These are phyloP conservation scores for Myriosclerotinia duriaeana DNA, from an alignment of 2,329 filamentous ascomycete species.

Conservation along the genomic window DNA sequence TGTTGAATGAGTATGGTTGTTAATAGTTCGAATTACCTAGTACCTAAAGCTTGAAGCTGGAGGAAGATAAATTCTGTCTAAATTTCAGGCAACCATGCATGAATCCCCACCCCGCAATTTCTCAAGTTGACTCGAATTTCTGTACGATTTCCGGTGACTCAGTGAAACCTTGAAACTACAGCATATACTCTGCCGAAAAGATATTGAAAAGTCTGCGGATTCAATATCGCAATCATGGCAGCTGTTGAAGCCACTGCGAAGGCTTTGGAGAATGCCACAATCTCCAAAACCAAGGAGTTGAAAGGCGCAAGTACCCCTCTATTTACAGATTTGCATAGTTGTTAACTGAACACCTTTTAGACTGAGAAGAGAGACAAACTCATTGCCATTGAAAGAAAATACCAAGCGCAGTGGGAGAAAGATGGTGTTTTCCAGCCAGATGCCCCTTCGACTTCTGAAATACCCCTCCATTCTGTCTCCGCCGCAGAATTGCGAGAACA, in stretches of 20 bases:
- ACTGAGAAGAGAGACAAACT: conserved; percentile 86
- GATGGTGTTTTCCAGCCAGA: conserved; percentile 79
- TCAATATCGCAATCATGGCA: conserved; percentile 46
- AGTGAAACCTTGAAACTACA: conserved; percentile 21
- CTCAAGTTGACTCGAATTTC: conserved; percentile 21
- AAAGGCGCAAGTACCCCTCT: conserved; percentile 51
- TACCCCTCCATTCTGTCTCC: conserved; percentile 71
- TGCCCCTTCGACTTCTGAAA: conserved; percentile 75
- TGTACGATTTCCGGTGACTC: conserved; percentile 27
- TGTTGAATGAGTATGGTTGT: conserved; percentile 31
- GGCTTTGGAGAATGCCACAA: conserved; percentile 52
- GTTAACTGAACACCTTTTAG: conserved; percentile 44
- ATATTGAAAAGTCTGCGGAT: conserved; percentile 10
- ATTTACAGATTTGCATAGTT: conserved; percentile 28
- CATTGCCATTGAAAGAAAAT: conserved; percentile 84
- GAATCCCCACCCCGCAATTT: conserved; percentile 26
- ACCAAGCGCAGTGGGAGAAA: conserved; percentile 81
- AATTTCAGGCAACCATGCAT: conserved; percentile 26
- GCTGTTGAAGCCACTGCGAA: conserved; percentile 41
- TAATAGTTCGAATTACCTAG: background rate
- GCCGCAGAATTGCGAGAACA: conserved; percentile 74
- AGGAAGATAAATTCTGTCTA: background rate
- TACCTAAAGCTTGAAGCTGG: background rate
- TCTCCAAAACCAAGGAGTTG: conserved; percentile 61
- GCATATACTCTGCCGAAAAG: conserved; percentile 15